Percentiles rank a stretch among this genome's conserved stretches.
Conservation (phyloP, 306 rosid species). For the Pachyrhizus erosus region DNA sequence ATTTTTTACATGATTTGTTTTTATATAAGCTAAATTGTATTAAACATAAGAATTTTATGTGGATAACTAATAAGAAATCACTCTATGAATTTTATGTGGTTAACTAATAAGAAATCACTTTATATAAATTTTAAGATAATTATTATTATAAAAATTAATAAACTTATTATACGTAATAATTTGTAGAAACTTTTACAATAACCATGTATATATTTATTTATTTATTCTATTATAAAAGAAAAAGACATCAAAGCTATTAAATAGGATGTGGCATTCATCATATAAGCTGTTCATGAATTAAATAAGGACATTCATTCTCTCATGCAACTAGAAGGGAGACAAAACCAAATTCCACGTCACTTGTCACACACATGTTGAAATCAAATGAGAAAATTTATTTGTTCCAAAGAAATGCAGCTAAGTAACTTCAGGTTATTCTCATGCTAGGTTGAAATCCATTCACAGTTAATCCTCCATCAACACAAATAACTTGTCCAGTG, state of each 20-base stretch:
- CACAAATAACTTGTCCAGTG: conserved; percentile 76
- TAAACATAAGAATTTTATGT: no score
- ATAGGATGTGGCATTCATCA: neutral
- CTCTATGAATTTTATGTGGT: no score
- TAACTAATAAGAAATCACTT: no score
- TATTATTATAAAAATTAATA: no score
- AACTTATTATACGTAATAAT: no score
- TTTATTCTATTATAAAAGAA: neutral
- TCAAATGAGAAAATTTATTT: conserved; percentile 15
- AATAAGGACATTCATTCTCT: neutral
- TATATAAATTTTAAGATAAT: no score
- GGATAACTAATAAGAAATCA: no score
- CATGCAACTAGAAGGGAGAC: neutral
- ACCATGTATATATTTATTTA: neutral
- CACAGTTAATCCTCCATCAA: conserved; percentile 83
- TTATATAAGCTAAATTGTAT: no score
- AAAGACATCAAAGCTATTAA: neutral
- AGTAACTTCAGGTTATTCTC: conserved; percentile 42
- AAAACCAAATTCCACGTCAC: neutral
- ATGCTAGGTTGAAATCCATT: conserved; percentile 63
- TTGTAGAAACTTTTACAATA: no score
- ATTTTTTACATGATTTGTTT: no score
- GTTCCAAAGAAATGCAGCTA: neutral
- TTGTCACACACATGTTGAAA: neutral
- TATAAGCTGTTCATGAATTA: neutral